Base-by-base conservation (phyloP, 2,329 filamentous ascomycete species). In the Fusarium domesticum region DNA sequence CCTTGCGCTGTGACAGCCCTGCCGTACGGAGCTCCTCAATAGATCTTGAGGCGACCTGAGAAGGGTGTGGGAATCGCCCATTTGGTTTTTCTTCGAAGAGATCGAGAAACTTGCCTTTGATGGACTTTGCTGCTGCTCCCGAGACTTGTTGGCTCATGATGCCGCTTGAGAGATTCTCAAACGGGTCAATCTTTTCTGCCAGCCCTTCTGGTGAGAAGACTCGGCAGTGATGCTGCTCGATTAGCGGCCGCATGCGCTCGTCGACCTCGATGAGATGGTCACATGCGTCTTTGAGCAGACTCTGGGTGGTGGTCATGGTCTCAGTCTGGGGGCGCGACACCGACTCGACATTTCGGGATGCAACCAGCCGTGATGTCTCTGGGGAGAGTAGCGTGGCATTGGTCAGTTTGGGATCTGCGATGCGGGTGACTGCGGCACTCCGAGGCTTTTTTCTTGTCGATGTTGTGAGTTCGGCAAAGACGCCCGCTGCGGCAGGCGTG, bases 91-190 rank as follows among this genome's bases (percentile, higher is more conserved):
- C 58, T 28, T 70, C 64, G 28, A 96, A 96, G 6, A 96, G 70
- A 2, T 72, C 75, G 16, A 95, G 70, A 64, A 96, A 96, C 53
- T 89, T 92, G 38, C 78, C 79, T 65, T 92, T 91, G 70, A 98
- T 97, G 6, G 87, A 87, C 55, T 81, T 85, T 11, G 93, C 93
- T 1, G 93, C 93, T 6, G 90, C 89, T 15, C 92, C 90, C 1
- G 90, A 96, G 16, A 98, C 92, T 71, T 98, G 93, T 69, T 97
- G 93, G 41, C 89, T 90, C 58, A 97, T 95, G 62, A 98, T 96
- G 39, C 90, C 87, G 65, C 85, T 91, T 31, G 81, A 78, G 25
- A 98, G 76, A 45, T 81, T 84, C 57, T 86, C 84, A 61, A 96
- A 98, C 0, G 93, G 93, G 67, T 97, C 89, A 48, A 96, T 81